Percentiles rank a stretch among this genome's conserved stretches.
These are phyloP conservation scores for Chalciporus sphaerocephalus DNA, from an alignment of 768 basidiomycete genomes.

Conservation along the genomic window DNA sequence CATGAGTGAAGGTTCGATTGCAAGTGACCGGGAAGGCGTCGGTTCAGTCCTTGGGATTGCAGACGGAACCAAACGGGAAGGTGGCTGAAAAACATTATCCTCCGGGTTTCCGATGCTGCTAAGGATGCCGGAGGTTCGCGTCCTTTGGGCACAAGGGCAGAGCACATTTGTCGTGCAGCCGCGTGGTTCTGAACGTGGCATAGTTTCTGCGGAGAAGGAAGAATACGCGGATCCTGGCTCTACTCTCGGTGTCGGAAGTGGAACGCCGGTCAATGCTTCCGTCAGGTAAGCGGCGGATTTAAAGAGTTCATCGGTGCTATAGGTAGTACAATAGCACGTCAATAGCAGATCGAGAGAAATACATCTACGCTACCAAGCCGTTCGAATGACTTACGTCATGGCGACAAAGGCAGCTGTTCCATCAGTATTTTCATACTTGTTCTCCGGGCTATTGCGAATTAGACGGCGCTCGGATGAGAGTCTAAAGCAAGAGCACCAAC, in stretches of 20 bases:
- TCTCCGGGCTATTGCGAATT: conserved; percentile 41
- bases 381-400: conserved; percentile 45
- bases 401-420: conserved; percentile 70
- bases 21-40: background rate
- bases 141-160: background rate
- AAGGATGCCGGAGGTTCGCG: conserved; percentile 23
- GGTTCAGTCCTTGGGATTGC: background rate
- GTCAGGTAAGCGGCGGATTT: conserved; percentile 75
- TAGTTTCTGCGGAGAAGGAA: background rate
- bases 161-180: background rate
- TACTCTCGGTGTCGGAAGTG: conserved; percentile 10
- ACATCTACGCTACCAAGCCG: background rate
- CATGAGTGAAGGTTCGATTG: background rate
- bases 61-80: background rate
- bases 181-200: background rate
- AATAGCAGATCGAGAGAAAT: background rate
- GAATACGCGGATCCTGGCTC: conserved; percentile 14
- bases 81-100: background rate
- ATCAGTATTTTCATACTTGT: conserved; percentile 63
- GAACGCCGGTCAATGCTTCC: conserved; percentile 49
- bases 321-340: background rate
- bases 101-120: conserved; percentile 19
- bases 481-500: conserved; percentile 30
- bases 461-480: background rate
- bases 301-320: conserved; percentile 70